Evolutionary conservation across 2,329 filamentous ascomycete species (phyloP), one percentile per base, ranked within the genome.

Genomic region (Helminthosporium solani): DNA sequence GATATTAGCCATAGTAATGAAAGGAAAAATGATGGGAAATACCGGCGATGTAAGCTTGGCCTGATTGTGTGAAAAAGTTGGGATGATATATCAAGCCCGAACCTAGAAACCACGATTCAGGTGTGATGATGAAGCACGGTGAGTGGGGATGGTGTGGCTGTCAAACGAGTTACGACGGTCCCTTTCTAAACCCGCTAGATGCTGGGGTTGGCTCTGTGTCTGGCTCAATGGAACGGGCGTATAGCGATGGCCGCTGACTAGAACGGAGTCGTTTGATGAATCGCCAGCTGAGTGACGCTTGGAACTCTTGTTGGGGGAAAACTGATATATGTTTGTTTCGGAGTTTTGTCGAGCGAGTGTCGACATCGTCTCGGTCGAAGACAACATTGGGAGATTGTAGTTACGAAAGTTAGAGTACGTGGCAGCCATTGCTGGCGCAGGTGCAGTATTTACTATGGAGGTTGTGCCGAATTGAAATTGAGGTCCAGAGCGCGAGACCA

Each of bases 231-330:
- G n/a, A n/a, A n/a, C n/a, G n/a, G n/a, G 52, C 7, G 42, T 53
- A 18, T 77, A 77, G 14, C 57, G 58, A 23, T 73, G 60, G 2
- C 73, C 74, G 33, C 64, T 75, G 23, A 74, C 60, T 6, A 76
- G 52, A 1, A 63, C 67, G 6, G 58, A 58, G 12, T 66, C 63
- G 25, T 53, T 60, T 3, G 62, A 41, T 12, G 58, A 48, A 2
- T 54, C 56, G 9, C 49, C 40, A 2, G 58, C 47, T 3, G 66
- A 66, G 27, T 59, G 58, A 16, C 58, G 56, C 45, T 68, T 71
- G 16, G 57, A 58, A 25, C 58, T 54, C 41, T 58, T 64, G 9
- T 58, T 64, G 27, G 63, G 63, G 34, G 59, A 65, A 50, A 73
- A 75, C 40, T 66, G 67, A 48, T 76, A 76, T 7, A 70, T 55